phyloP scores from a whole-genome alignment of 495 filamentous ascomycete genomes.

The Xylaria cubensis region DNA sequence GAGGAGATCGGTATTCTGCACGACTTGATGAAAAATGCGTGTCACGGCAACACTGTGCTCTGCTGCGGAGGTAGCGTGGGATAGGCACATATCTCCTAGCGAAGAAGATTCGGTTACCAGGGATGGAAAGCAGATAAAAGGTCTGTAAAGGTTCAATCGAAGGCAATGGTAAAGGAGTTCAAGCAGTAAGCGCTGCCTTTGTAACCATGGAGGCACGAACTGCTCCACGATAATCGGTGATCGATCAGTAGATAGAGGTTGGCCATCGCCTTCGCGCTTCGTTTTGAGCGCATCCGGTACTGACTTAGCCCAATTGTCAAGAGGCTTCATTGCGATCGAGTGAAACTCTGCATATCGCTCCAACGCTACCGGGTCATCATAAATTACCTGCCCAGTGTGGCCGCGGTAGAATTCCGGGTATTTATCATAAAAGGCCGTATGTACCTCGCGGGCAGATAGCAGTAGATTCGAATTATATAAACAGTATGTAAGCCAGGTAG shows the following conservation, averaged over 20 bases:
- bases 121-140: slow-evolving; percentile 50
- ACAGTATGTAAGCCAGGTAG: slow-evolving; percentile 52
- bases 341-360: slow-evolving; percentile 41
- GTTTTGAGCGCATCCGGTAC: slow-evolving; percentile 49
- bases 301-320: slow-evolving; percentile 43
- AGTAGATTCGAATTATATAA: slow-evolving; percentile 50
- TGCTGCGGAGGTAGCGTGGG: slow-evolving; percentile 45
- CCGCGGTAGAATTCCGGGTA: slow-evolving; percentile 35
- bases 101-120: slow-evolving; percentile 34
- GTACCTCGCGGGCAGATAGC: slow-evolving; percentile 44
- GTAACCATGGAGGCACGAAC: slow-evolving; percentile 48
- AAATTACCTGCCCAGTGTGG: slow-evolving; percentile 29
- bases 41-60: slow-evolving; percentile 55
- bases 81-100: slow-evolving; percentile 23
- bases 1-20: slow-evolving; percentile 48
- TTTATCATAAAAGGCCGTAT: slow-evolving; percentile 47
- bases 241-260: slow-evolving; percentile 46
- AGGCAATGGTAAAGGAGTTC: slow-evolving; percentile 54
- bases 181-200: slow-evolving; percentile 53
- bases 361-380: slow-evolving; percentile 32
- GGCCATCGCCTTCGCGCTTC: slow-evolving; percentile 40
- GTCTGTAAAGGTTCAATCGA: slow-evolving; percentile 48
- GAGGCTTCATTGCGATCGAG: slow-evolving; percentile 27
- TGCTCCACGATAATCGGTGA: slow-evolving; percentile 42
- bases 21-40: slow-evolving; percentile 53